Evolutionary conservation across 1,284 basidiomycete genomes (phyloP).

Genomic region (Anthracocystis panici-leucophaei): DNA sequence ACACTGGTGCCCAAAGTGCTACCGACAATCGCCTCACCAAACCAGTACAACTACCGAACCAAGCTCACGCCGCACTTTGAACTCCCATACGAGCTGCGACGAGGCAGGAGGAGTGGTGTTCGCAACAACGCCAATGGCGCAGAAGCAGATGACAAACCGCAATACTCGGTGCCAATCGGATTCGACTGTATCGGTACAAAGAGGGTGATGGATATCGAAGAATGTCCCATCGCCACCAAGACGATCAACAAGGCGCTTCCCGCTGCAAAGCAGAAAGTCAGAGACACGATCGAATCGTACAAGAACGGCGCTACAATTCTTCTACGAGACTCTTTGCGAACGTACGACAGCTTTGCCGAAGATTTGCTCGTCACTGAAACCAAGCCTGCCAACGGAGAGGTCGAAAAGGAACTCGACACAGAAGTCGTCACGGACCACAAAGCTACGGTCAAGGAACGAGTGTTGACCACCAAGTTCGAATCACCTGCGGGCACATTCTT

Average conservation of each 20-base stretch:
- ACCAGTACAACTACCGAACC: constrained; percentile 91
- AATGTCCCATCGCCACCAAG: constrained; percentile 90
- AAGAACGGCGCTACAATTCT: constrained; percentile 91
- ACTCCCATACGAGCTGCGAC: constrained; percentile 74
- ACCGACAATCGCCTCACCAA: constrained; percentile 84
- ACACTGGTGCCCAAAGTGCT: constrained; percentile 77
- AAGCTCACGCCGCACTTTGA: constrained; percentile 98
- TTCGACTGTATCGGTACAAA: constrained; percentile 85
- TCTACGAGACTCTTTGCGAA: constrained; percentile 83
- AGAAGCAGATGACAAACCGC: constrained; percentile 54
- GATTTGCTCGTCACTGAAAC: constrained; percentile 25
- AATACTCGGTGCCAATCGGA: constrained; percentile 84
- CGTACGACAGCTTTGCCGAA: constrained; percentile 47
- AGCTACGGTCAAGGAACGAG: constrained; percentile 83
- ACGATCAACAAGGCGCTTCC: constrained; percentile 81
- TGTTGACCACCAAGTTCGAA: constrained; percentile 84
- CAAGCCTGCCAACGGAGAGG: constrained; percentile 14
- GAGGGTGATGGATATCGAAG: constrained; percentile 92
- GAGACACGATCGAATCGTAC: constrained; percentile 82
- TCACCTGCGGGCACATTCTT: constrained; percentile 88
- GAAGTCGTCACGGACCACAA: constrained; percentile 81
- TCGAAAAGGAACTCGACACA: constrained; percentile 39
- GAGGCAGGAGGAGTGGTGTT: constrained; percentile 63
- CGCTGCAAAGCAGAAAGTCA: constrained; percentile 77
- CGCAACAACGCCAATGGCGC: constrained; percentile 65